Conservation (phyloP, 352 stramenopile species). For the Globisporangium radiosum region DNA sequence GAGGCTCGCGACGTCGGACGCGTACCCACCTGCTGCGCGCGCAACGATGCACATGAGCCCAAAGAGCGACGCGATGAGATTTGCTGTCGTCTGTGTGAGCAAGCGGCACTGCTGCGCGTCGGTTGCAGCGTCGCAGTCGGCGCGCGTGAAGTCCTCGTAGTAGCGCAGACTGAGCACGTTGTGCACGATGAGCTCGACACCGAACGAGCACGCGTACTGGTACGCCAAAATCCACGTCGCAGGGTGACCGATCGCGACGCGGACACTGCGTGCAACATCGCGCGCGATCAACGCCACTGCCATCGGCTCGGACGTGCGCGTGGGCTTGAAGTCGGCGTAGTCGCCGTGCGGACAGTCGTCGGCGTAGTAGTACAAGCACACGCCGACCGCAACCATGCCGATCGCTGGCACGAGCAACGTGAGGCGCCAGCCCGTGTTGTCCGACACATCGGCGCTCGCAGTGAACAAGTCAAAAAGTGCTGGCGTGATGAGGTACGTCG, state of each 20-base stretch:
- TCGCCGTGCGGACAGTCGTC: conserved; percentile 93
- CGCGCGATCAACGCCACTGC: background rate
- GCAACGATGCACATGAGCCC: conserved; percentile 93
- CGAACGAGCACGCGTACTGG: conserved; percentile 92
- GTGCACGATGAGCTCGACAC: conserved; percentile 92
- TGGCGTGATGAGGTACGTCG: conserved; percentile 85
- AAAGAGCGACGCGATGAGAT: conserved; percentile 89
- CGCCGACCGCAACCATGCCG: conserved; percentile 69
- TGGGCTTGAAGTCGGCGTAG: conserved; percentile 62
- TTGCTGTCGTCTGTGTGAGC: conserved; percentile 37
- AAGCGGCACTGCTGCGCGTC: conserved; percentile 19
- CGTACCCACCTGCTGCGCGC: conserved; percentile 77
- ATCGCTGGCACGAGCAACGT: conserved; percentile 85
- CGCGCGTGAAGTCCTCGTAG: conserved; percentile 76
- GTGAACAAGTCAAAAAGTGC: conserved; percentile 88
- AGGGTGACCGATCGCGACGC: conserved; percentile 22
- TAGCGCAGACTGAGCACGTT: conserved; percentile 91
- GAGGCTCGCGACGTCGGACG: conserved; percentile 73
- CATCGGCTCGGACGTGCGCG: background rate
- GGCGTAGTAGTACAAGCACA: conserved; percentile 68
- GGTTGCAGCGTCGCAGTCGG: conserved; percentile 29
- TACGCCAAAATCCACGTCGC: conserved; percentile 90
- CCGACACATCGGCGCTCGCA: conserved; percentile 25
- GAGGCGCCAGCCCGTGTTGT: conserved; percentile 86
- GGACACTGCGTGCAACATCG: conserved; percentile 7